Evolutionary conservation across 345 rosid genomes (phyloP).

Genomic region (Linum tenue): DNA sequence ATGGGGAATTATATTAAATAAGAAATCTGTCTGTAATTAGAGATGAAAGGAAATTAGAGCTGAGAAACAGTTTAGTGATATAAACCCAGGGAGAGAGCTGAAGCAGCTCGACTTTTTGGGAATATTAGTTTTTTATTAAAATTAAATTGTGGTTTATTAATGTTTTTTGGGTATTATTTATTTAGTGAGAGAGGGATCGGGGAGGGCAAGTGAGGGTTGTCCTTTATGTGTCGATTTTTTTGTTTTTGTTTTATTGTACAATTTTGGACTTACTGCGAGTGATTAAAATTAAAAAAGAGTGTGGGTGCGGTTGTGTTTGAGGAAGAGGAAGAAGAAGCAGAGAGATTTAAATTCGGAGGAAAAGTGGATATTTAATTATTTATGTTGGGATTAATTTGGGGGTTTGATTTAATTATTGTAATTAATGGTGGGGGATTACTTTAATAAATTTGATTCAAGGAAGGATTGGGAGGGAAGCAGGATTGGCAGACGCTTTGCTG

Average conservation of each 20-base stretch:
- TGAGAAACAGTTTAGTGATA: background rate
- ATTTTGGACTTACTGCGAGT: too few relatives aligned
- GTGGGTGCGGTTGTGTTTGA: background rate
- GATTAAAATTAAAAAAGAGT: background rate
- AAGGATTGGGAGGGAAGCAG: background rate
- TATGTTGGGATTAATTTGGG: background rate
- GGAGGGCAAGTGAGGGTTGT: background rate
- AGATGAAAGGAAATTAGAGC: background rate
- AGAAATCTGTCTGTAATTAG: background rate
- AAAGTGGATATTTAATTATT: background rate
- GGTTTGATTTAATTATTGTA: too few relatives aligned
- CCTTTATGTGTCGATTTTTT: background rate
- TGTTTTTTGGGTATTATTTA: background rate
- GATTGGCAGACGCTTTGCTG: background rate
- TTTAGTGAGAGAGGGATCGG: background rate
- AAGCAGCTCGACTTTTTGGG: background rate
- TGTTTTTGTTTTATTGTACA: too few relatives aligned
- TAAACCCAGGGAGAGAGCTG: background rate
- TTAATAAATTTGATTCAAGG: background rate
- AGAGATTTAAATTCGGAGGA: background rate
- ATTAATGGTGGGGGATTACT: background rate
- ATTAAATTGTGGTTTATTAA: too few relatives aligned
- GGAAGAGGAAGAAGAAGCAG: background rate
- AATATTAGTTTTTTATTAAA: too few relatives aligned
- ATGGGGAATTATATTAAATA: background rate